Base-by-base conservation (phyloP, 2,329 filamentous ascomycete species). In the Aspergillus terreus region DNA sequence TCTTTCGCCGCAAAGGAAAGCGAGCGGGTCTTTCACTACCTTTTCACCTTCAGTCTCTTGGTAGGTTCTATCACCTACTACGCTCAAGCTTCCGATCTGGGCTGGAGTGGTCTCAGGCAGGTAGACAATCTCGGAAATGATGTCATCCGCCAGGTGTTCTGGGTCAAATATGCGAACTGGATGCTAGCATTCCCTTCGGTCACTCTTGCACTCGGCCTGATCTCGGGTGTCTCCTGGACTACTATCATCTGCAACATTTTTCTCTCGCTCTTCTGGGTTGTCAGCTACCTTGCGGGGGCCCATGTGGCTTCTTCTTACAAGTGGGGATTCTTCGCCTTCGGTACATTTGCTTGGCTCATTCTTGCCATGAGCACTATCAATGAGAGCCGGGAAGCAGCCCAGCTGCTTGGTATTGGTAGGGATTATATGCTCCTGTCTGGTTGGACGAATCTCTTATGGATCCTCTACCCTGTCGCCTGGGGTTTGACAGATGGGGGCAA, bases 1-100 rank as follows among this genome's bases (percentile, higher is more conserved):
- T 72, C 71, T 53, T 73, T 77, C 61, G 63, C 69, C 10, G 72
- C 78, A 35, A 71, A 68, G 41, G 65, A 72, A 35, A 75, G 75
- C 47, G 78, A 82, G 62, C 75, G 72, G 58, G 74, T 82, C 59
- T 82, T 82, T 70, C 78, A 83, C 69, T 81, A 82, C 63, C 67
- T 81, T 55, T 79, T 81, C 64, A 72, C 67, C 57, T 69, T 80
- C 47, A 73, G 74, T 33, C 71, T 78, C 38, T 69, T 82, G 9
- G 73, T 76, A 53, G 79, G 78, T 50, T 62, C 75, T 17, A 71
- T 81, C 56, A 63, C 73, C 47, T 82, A 82, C 72, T 83, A 69
- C 56, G 71, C 79, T 52, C 71, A 76, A 65, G 80, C 79, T 5
- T 77, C 79, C 4, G 75, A 81, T 57, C 71, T 82, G 1, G 79